These are phyloP conservation scores for Skeletonema grethae DNA, from an alignment of 108 stramenopile genomes.

Conservation along the genomic window DNA sequence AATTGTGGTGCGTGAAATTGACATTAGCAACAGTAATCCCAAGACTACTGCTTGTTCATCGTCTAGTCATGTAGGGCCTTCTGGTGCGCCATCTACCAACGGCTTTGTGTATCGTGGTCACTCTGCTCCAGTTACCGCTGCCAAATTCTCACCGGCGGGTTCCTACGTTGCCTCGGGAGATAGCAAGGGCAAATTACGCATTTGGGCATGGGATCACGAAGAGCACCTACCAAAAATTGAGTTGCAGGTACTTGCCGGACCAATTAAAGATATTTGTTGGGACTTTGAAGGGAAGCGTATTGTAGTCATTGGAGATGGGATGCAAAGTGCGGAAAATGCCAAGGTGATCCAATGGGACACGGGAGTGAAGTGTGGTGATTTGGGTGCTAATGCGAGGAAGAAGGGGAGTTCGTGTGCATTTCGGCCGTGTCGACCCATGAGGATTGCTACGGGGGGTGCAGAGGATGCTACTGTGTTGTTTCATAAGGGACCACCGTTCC, in stretches of 20 bases:
- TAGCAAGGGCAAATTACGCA: conserved; percentile 79
- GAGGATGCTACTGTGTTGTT: conserved; percentile 90
- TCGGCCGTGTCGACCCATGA: conserved; percentile 85
- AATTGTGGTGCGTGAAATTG: conserved; percentile 62
- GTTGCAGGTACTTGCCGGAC: conserved; percentile 57
- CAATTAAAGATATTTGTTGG: conserved; percentile 93
- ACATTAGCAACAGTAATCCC: background rate
- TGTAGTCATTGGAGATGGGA: conserved; percentile 46
- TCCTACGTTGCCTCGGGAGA: conserved; percentile 91
- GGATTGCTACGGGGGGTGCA: conserved; percentile 85
- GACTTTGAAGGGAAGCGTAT: conserved; percentile 92
- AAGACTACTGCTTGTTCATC: conserved; percentile 7
- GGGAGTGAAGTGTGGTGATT: conserved; percentile 63
- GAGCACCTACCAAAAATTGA: conserved; percentile 90
- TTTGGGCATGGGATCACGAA: conserved; percentile 94
- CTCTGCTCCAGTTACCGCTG: conserved; percentile 67
- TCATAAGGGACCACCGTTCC: conserved; percentile 94
- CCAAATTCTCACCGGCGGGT: conserved; percentile 83
- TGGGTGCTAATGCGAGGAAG: conserved; percentile 66
- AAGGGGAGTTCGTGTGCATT: conserved; percentile 68
- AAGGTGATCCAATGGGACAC: conserved; percentile 51
- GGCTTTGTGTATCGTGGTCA: conserved; percentile 94
- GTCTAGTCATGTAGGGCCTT: background rate
- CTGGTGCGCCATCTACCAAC: conserved; percentile 32
- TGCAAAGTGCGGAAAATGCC: conserved; percentile 34